These are phyloP conservation scores for Aleurites moluccanus DNA, from an alignment of 441 rosid genomes.

Conservation along the genomic window DNA sequence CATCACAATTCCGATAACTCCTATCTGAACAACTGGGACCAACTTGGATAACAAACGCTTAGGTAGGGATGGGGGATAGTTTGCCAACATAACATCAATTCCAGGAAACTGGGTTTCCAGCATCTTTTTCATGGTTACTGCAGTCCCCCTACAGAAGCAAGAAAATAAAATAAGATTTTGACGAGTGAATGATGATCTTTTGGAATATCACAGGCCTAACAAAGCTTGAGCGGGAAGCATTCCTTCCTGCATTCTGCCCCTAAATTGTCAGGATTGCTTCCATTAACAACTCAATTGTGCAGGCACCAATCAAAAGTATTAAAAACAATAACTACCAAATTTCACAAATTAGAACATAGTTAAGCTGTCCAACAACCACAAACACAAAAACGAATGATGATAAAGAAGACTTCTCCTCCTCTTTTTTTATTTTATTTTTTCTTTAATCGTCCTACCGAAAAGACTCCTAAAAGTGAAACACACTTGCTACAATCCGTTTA, in stretches of 20 bases:
- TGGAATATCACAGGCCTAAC: not conserved
- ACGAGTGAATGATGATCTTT: not conserved
- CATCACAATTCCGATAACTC: conserved; percentile 61
- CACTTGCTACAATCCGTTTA: not conserved
- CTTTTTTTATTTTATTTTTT: not conserved
- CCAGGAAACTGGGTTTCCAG: conserved; percentile 70
- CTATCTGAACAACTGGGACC: conserved; percentile 67
- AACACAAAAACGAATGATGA: not conserved
- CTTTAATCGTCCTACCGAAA: not conserved
- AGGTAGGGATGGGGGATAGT: conserved; percentile 70
- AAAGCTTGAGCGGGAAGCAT: not conserved
- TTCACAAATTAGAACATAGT: not conserved
- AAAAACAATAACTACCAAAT: not conserved
- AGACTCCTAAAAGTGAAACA: not conserved
- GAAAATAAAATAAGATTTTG: not conserved
- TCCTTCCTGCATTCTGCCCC: not conserved
- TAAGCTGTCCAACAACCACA: not conserved
- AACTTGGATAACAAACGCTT: conserved; percentile 59
- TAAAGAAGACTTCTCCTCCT: not conserved
- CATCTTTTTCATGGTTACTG: conserved; percentile 77
- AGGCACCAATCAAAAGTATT: not conserved
- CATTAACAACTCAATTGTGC: not conserved
- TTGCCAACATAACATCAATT: conserved; percentile 66
- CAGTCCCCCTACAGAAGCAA: conserved; percentile 56
- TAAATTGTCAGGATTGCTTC: not conserved